Conservation (phyloP, 257 asterid species). For the Ehretia macrophylla region DNA sequence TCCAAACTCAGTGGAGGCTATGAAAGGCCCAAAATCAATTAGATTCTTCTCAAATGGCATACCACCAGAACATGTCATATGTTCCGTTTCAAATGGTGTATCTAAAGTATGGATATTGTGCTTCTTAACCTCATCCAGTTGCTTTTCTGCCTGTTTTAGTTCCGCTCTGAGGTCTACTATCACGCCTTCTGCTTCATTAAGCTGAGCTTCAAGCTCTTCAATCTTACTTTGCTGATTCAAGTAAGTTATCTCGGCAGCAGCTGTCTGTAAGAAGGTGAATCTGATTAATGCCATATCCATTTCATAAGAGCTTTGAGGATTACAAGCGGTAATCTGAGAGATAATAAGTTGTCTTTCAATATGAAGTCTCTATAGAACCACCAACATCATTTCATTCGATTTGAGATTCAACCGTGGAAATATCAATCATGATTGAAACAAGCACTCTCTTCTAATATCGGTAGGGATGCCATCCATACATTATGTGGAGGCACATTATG, state of each 20-base stretch:
- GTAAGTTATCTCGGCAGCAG: constrained; percentile 40
- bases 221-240: constrained; percentile 35
- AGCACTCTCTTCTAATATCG: too few relatives aligned
- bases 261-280: constrained; percentile 33
- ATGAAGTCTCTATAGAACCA: too few relatives aligned
- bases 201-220: constrained; percentile 67
- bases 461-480: too few relatives aligned
- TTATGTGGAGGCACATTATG: neutral
- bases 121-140: constrained; percentile 34
- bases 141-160: constrained; percentile 39
- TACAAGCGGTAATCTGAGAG: neutral
- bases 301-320: too few relatives aligned
- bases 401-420: too few relatives aligned
- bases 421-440: too few relatives aligned
- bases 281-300: neutral
- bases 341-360: too few relatives aligned
- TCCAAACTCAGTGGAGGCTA: constrained; percentile 21
- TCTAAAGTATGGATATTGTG: constrained; percentile 13
- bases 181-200: constrained; percentile 77
- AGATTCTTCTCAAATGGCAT: constrained; percentile 1
- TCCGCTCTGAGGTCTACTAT: constrained; percentile 67
- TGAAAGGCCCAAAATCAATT: constrained; percentile 17
- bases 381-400: too few relatives aligned
- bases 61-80: constrained; percentile 1
- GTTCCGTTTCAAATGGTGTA: constrained; percentile 17